Conservation (phyloP, 2,329 filamentous ascomycete genomes). For the Fusarium scirpi region DNA sequence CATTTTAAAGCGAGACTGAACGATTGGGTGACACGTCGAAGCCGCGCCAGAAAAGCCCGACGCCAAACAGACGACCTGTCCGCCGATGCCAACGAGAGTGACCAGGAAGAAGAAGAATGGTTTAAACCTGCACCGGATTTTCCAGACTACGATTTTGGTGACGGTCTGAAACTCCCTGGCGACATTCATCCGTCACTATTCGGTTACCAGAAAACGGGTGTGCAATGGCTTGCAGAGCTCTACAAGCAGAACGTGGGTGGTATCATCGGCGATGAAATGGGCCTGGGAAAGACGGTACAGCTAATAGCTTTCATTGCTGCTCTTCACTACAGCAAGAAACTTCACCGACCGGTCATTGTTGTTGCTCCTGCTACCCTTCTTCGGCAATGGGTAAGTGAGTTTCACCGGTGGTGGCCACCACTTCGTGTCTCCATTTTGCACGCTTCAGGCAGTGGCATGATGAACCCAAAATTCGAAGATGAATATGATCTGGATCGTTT, state of each 20-base stretch:
- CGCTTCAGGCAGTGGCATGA: constrained; percentile 95
- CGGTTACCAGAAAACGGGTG: constrained; percentile 96
- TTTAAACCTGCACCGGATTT: constrained; percentile 87
- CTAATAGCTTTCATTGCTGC: constrained; percentile 84
- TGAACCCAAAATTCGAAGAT: constrained; percentile 77
- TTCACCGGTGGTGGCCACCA: constrained; percentile 99
- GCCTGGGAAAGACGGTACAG: constrained; percentile 90
- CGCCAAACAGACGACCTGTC: constrained; percentile 52
- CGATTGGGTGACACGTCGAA: constrained; percentile 74
- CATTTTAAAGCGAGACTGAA: constrained; percentile 81
- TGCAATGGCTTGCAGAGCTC: constrained; percentile 95
- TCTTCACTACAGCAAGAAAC: constrained; percentile 88
- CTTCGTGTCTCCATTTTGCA: constrained; percentile 94
- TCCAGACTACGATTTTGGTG: constrained; percentile 79
- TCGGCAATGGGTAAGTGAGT: constrained; percentile 98
- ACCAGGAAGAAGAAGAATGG: constrained; percentile 73
- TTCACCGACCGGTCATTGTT: constrained; percentile 87
- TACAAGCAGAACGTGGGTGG: constrained; percentile 91
- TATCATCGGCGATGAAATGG: constrained; percentile 98
- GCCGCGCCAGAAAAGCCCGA: constrained; percentile 56
- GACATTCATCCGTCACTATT: constrained; percentile 94
- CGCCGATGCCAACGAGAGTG: constrained; percentile 56
- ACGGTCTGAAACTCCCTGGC: constrained; percentile 84
- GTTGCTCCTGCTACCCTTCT: constrained; percentile 95
- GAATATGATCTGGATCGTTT: constrained; percentile 62